phyloP scores from a whole-genome alignment of 2,329 filamentous ascomycete genomes.

The Rutstroemia sp. region DNA sequence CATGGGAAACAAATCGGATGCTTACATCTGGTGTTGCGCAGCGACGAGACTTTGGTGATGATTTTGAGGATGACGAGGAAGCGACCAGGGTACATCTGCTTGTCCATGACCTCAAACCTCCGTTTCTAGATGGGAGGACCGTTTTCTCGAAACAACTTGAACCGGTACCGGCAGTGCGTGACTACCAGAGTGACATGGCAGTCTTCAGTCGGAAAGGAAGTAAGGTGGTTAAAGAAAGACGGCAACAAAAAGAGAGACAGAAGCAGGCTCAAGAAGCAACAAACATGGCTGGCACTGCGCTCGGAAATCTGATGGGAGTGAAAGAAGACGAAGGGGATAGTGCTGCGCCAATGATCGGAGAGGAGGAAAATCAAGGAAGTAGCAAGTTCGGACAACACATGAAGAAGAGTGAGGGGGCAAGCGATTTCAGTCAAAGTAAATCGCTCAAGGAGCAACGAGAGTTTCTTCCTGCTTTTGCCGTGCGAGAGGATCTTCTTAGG shows the following conservation, averaged over 20 bases:
- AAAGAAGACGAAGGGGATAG: conserved; percentile 92
- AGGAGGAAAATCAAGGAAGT: conserved; percentile 55
- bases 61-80: conserved; percentile 88
- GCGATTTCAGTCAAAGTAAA: conserved; percentile 89
- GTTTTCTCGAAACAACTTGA: conserved; percentile 98
- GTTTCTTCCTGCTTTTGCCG: conserved; percentile 90
- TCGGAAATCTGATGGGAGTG: conserved; percentile 93
- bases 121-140: conserved; percentile 88
- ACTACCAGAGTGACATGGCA: conserved; percentile 97
- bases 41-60: conserved; percentile 68
- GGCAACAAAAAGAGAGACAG: conserved; percentile 87
- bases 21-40: conserved; percentile 93
- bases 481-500: conserved; percentile 82
- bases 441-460: conserved; percentile 85
- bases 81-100: conserved; percentile 81
- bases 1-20: conserved; percentile 99
- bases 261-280: conserved; percentile 94
- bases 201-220: conserved; percentile 96
- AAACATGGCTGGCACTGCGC: conserved; percentile 79
- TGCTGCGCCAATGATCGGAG: conserved; percentile 67
- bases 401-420: conserved; percentile 80
- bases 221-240: conserved; percentile 80
- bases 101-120: conserved; percentile 87
- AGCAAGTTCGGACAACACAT: conserved; percentile 87
- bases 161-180: conserved; percentile 84